Conservation (phyloP, 108 stramenopile genomes). For the Nitzschia sp. region DNA sequence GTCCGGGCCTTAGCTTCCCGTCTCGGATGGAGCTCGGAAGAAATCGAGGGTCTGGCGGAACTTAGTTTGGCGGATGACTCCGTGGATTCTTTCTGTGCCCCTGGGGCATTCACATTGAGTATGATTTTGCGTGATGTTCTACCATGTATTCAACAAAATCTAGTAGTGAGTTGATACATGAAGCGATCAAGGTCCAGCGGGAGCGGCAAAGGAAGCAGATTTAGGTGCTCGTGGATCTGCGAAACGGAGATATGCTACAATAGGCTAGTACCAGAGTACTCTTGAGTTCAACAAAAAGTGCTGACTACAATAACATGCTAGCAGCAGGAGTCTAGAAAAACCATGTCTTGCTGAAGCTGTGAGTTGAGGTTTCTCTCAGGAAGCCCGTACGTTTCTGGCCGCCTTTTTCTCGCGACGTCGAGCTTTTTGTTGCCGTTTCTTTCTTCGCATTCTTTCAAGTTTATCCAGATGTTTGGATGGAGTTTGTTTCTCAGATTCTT, state of each 20-base stretch:
- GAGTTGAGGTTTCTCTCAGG: too few species aligned
- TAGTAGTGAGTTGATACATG: not conserved
- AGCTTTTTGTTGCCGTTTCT: slow-evolving; percentile 6
- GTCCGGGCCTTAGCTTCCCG: not conserved
- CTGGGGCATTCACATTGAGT: slow-evolving; percentile 13
- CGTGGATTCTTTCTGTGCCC: slow-evolving; percentile 26
- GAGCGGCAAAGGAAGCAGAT: too few species aligned
- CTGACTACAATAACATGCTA: too few species aligned
- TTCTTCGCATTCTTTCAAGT: slow-evolving; percentile 1
- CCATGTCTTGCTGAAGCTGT: too few species aligned
- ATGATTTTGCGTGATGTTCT: slow-evolving; percentile 22
- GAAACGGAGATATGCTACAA: too few species aligned
- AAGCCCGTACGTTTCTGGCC: too few species aligned
- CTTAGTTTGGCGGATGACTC: slow-evolving; percentile 10
- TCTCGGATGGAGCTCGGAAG: not conserved
- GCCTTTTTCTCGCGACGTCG: too few species aligned
- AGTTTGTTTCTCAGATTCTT: not conserved
- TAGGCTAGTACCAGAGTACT: too few species aligned
- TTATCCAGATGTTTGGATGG: not conserved
- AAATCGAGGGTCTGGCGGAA: not conserved
- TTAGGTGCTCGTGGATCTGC: too few species aligned
- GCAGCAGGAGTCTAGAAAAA: too few species aligned
- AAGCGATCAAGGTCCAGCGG: not conserved
- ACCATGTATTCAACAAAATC: not conserved
- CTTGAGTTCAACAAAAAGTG: too few species aligned